Evolutionary conservation across 2,329 filamentous ascomycete species (phyloP).

Genomic region (Amylocarpus encephaloides): DNA sequence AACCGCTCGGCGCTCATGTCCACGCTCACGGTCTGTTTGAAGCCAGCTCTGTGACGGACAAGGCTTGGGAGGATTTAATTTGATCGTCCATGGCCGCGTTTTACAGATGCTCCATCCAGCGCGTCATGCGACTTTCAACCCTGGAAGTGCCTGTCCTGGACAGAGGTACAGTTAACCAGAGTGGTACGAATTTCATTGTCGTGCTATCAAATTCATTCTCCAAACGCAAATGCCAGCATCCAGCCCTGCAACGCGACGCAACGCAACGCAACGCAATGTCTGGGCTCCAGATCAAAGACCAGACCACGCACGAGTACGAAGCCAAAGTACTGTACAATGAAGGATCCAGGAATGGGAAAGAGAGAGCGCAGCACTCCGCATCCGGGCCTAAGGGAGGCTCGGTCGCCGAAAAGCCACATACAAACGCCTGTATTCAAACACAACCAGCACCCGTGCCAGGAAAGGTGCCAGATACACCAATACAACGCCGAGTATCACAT

Average conservation of each 20-base stretch:
- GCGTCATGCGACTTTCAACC: slow-evolving; percentile 19
- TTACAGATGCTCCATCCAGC: slow-evolving; percentile 16
- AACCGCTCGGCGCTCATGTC: not conserved
- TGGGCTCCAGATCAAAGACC: too few relatives aligned
- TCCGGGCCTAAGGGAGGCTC: not conserved
- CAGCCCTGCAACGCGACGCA: too few relatives aligned
- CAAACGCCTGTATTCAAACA: not conserved
- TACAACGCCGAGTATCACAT: not conserved
- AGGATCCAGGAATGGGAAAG: too few relatives aligned
- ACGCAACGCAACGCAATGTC: too few relatives aligned
- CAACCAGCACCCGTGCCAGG: not conserved
- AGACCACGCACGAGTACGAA: not conserved
- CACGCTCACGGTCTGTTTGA: not conserved
- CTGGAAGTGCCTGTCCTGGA: not conserved
- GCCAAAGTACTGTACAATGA: too few relatives aligned
- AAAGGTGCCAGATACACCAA: not conserved
- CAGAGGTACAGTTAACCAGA: too few relatives aligned
- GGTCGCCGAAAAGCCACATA: not conserved
- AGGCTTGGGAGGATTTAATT: slow-evolving; percentile 6
- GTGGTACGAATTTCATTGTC: too few relatives aligned
- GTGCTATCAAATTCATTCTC: too few relatives aligned
- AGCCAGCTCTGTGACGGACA: not conserved
- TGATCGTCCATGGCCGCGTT: slow-evolving; percentile 19
- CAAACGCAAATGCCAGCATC: too few relatives aligned
- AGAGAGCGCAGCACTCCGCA: not conserved